Evolutionary conservation across 352 stramenopile genomes (phyloP).

Genomic region (Hyaloperonospora arabidopsidis): DNA sequence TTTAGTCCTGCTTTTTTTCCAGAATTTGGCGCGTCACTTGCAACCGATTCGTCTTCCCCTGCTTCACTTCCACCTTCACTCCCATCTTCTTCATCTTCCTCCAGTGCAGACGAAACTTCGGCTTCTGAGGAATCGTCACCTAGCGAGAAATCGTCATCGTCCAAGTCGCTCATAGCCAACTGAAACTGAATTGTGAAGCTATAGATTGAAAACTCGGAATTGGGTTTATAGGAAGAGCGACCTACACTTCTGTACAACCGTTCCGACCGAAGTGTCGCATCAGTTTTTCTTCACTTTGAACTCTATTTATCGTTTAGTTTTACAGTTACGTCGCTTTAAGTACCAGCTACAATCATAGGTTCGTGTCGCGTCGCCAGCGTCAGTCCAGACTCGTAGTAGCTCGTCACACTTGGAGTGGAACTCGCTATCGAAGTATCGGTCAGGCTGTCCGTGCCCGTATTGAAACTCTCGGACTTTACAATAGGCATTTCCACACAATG

Average conservation of each 20-base stretch:
- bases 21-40: constrained; percentile 39
- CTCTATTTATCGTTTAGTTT: too few relatives aligned
- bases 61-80: constrained; percentile 22
- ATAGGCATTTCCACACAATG: too few relatives aligned
- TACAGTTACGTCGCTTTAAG: constrained; percentile 1
- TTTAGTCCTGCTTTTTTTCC: constrained; percentile 21
- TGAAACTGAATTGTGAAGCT: background rate
- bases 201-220: background rate
- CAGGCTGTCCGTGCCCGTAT: too few relatives aligned
- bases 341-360: constrained; percentile 10
- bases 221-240: background rate
- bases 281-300: too few relatives aligned
- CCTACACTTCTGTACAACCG: too few relatives aligned
- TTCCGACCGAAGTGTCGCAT: too few relatives aligned
- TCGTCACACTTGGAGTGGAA: constrained; percentile 9
- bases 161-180: constrained; percentile 22
- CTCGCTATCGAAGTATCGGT: too few relatives aligned
- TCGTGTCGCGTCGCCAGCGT: constrained; percentile 6
- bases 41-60: constrained; percentile 16
- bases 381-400: constrained; percentile 8
- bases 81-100: constrained; percentile 30
- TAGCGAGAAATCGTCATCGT: constrained; percentile 61
- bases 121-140: constrained; percentile 39
- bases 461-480: too few relatives aligned
- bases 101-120: constrained; percentile 28